Base-by-base conservation (phyloP, 192 early-diverging fungal species). In the Linnemannia elongata region DNA sequence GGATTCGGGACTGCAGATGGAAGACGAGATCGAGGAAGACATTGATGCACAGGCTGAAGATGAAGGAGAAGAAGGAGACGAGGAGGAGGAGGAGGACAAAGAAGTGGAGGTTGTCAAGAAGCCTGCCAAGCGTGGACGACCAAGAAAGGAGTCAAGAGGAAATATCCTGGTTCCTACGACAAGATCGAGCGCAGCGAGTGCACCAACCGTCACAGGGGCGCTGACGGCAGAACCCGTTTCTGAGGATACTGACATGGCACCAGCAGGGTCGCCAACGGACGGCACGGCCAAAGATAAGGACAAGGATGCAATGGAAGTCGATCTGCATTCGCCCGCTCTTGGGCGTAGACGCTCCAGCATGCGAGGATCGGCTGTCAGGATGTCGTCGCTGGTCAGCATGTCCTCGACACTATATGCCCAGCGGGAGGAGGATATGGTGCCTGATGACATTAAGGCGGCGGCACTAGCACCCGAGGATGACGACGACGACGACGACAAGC, bases 331-430 rank as follows among this genome's bases (percentile, higher is more conserved):
- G 7, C 85, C 85, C n/a, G 76, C 76, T 30, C 69, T 87, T 30
- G 80, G 80, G 12, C 72, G 85, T 55, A 54, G 85, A 52, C 79
- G 85, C 13, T 87, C 85, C 30, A 87, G 85, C 35, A 87, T 87
- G 85, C 85, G 85, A 39, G 85, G 85, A 3, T 81, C 85, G 24
- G 85, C 24, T 33, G 47, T 78, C 20, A 73, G 85, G 69, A 87
- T 87, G 85, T 87, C 85, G n/a, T 87, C 85, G 5, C 57, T 87
- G 5, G 85, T 87, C 60, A 87, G 85, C 33, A 87, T 87, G 85
- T 87, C 85, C 1, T 87, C 85, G 3, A 87, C 85, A 15, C 74
- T 87, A 0, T 87, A 78, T 66, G 85, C 85, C 7, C 85, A 87
- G 42, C 60, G 68, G 15, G 85, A 87, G 63, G 85, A 87, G 79